Base-by-base conservation (phyloP, 495 filamentous ascomycete genomes). In the Trichoderma parareesei region DNA sequence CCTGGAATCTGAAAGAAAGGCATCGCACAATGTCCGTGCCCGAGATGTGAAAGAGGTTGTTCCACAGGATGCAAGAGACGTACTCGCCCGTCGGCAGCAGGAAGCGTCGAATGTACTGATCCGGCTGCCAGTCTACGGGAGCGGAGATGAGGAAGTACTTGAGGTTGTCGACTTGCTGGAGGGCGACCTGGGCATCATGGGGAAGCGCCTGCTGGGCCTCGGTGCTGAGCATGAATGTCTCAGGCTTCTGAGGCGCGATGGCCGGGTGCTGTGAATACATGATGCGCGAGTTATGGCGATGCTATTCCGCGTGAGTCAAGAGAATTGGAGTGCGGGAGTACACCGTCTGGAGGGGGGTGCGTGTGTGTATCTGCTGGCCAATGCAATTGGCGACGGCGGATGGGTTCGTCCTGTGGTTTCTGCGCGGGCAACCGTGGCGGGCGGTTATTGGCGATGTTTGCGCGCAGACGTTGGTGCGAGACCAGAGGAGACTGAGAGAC, bases 101-200 rank as follows among this genome's bases (percentile, higher is more conserved):
- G 74, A 98, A 98, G 64, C 94, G 85, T 66, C 95, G 86, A 71
- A 98, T 98, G 70, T 97, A 93, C 77, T 98, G 94, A 73, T 98
- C 95, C 10, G 87, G 89, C 67, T 88, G 89, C 94, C 94, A 98
- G 81, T 98, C 95, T 62, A 98, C 94, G 38, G 94, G 94, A 41
- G 94, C 94, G 18, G 94, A 98, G 66, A 98, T 92, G 76, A 98
- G 90, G 81, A 98, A 98, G 76, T 98, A 98, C 86, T 98, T 98
- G 73, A 98, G 79, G 75, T 98, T 98, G 76, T 98, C 94, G 69
- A 98, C 94, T 78, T 98, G 94, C 71, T 98, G 93, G 68, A 98
- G 83, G 67, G 94, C 94, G 74, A 98, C 92, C 81, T 97, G 91
- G 73, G 92, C 90, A 80, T 98, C 94, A 70, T 96, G 91, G 40